Evolutionary conservation across 495 filamentous ascomycete species (phyloP).

Genomic region (Aspergillus affinis): DNA sequence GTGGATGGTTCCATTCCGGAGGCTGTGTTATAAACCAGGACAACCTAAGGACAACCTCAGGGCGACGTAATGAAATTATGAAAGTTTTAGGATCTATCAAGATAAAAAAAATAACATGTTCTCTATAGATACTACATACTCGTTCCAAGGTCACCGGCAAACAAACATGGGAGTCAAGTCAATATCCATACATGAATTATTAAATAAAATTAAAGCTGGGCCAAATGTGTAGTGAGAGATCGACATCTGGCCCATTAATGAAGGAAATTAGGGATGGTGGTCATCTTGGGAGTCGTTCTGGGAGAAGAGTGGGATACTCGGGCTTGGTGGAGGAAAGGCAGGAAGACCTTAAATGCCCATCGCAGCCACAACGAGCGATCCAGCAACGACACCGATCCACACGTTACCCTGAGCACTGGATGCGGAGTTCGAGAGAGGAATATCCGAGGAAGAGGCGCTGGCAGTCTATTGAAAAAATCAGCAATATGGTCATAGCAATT

Average conservation of each 20-base stretch:
- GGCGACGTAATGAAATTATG: too few species aligned
- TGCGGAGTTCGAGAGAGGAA: neutral
- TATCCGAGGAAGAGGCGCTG: neutral
- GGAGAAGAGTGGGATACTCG: too few species aligned
- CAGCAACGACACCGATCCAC: neutral
- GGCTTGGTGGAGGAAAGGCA: too few species aligned
- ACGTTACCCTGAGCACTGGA: neutral
- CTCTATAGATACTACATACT: neutral
- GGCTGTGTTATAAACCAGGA: neutral
- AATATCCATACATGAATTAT: neutral
- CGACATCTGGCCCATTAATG: neutral
- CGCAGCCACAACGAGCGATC: neutral
- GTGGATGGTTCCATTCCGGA: neutral
- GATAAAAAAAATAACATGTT: neutral
- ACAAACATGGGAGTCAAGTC: neutral
- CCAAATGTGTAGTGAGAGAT: neutral
- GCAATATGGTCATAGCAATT: neutral
- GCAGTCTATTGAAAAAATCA: neutral
- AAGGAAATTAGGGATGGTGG: neutral
- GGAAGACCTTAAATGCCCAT: neutral
- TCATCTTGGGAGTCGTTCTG: too few species aligned
- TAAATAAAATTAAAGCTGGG: neutral
- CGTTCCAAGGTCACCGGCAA: too few species aligned
- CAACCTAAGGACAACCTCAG: too few species aligned
- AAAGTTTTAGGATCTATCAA: neutral